phyloP scores from a whole-genome alignment of 176 grass and related monocot genomes.

The Triticum monococcum region DNA sequence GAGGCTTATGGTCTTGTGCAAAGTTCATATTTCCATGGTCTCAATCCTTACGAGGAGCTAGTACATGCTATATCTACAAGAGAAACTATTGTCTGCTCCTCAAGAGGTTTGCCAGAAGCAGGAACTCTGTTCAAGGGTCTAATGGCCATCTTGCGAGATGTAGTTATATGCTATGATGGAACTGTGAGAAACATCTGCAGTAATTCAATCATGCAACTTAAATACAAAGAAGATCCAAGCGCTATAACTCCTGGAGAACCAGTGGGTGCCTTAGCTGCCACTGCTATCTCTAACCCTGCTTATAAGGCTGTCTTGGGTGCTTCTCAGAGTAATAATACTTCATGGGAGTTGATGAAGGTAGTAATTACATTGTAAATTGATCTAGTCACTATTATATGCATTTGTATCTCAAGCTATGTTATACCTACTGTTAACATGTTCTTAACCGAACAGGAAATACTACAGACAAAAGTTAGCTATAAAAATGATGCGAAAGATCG shows the following conservation, averaged over 20 bases:
- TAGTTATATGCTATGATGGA: slow-evolving; percentile 86
- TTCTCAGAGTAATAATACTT: slow-evolving; percentile 91
- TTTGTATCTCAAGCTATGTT: slow-evolving; percentile 16
- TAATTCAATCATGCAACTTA: slow-evolving; percentile 75
- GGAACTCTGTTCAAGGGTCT: slow-evolving; percentile 85
- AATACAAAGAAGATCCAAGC: slow-evolving; percentile 48
- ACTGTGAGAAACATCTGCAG: slow-evolving; percentile 84
- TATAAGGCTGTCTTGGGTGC: slow-evolving; percentile 82
- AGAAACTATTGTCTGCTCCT: slow-evolving; percentile 87
- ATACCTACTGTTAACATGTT: slow-evolving; percentile 7
- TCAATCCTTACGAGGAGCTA: slow-evolving; percentile 77
- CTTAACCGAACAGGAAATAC: slow-evolving; percentile 61
- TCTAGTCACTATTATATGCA: slow-evolving; percentile 20
- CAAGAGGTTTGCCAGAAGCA: slow-evolving; percentile 84
- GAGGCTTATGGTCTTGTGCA: slow-evolving; percentile 78
- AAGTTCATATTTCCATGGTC: slow-evolving; percentile 79
- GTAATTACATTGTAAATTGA: background rate
- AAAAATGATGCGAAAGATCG: slow-evolving; percentile 70
- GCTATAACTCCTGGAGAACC: slow-evolving; percentile 76
- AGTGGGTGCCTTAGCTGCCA: slow-evolving; percentile 90
- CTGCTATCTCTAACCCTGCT: slow-evolving; percentile 81
- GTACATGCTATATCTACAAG: slow-evolving; percentile 83
- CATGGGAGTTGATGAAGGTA: slow-evolving; percentile 96
- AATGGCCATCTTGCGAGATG: slow-evolving; percentile 87
- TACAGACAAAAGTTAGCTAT: slow-evolving; percentile 49